phyloP scores from a whole-genome alignment of 768 basidiomycete genomes.

The Suillus ampliporus region DNA sequence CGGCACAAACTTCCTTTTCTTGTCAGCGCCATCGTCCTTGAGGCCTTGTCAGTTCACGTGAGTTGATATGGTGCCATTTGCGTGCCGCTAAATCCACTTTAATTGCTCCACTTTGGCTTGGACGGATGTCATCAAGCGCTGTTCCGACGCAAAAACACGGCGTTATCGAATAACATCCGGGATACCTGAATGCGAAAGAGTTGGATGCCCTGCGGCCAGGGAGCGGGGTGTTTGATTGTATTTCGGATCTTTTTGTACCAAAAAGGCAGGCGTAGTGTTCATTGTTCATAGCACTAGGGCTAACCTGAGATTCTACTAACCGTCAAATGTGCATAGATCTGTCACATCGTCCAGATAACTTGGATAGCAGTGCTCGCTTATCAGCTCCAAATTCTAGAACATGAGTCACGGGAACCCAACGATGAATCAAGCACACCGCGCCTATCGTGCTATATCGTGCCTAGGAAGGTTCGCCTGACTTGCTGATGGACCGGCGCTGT shows the following conservation, averaged over 20 bases:
- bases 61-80: neutral
- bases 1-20: neutral
- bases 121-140: neutral
- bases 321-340: neutral
- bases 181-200: neutral
- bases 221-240: neutral
- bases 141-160: neutral
- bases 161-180: neutral
- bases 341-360: neutral
- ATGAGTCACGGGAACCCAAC: constrained; percentile 1
- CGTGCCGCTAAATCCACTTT: neutral
- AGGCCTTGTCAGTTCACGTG: neutral
- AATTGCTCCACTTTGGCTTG: neutral
- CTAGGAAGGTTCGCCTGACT: neutral
- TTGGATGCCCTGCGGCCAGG: neutral
- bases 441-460: constrained; percentile 2
- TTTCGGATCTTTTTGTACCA: neutral
- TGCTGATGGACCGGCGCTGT: neutral
- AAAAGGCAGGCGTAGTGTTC: constrained; percentile 11
- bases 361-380: neutral
- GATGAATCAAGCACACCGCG: neutral
- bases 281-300: neutral
- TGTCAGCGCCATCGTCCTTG: neutral
- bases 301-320: neutral
- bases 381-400: neutral